Conservation (phyloP, 2,329 filamentous ascomycete species). For the Botrytis galanthina region DNA sequence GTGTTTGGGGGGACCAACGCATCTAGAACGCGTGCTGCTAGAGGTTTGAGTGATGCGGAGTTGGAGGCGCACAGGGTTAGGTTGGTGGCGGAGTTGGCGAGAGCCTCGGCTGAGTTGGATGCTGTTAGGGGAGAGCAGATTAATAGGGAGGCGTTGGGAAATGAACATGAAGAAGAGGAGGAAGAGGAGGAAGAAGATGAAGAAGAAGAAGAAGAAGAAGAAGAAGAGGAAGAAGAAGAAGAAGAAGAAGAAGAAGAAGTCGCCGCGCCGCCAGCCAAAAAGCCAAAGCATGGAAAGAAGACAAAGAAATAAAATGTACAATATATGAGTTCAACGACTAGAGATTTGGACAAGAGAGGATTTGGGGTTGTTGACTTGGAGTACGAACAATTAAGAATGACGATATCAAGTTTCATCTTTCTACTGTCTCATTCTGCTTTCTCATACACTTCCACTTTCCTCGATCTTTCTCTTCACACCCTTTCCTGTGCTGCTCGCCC, state of each 20-base stretch:
- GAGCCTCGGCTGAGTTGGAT: not conserved
- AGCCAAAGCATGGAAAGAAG: not conserved
- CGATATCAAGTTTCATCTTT: not conserved
- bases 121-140: not conserved
- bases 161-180: not conserved
- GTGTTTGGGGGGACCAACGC: not conserved
- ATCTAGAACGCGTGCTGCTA: not conserved
- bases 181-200: not conserved
- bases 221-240: not conserved
- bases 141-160: not conserved
- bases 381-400: not conserved
- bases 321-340: not conserved
- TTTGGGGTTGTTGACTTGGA: not conserved
- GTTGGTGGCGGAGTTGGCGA: not conserved
- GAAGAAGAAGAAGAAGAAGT: not conserved
- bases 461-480: not conserved
- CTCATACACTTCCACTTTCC: not conserved
- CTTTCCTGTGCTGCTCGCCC: too few species aligned
- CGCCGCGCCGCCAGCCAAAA: not conserved
- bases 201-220: not conserved
- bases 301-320: not conserved
- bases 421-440: not conserved
- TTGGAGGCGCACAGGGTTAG: not conserved
- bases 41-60: not conserved
- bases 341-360: not conserved